A percentile compares a stretch with the other conserved stretches of the same genome.
Conservation (phyloP, 2,329 filamentous ascomycete species). For the Penicillium sp. region DNA sequence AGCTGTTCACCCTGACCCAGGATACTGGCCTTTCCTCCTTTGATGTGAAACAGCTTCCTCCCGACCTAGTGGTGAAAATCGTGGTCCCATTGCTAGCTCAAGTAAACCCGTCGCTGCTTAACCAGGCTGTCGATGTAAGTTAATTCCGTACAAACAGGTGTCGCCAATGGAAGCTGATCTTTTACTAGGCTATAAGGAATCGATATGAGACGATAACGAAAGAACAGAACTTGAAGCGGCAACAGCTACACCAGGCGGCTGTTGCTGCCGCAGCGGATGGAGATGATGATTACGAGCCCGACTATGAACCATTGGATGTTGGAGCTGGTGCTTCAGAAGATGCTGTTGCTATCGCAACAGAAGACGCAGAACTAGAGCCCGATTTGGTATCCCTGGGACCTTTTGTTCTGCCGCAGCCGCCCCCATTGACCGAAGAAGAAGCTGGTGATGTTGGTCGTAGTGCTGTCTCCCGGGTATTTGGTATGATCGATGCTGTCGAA, state of each 20-base stretch:
- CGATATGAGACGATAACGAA: constrained; percentile 44
- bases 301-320: constrained; percentile 72
- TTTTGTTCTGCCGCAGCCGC: constrained; percentile 79
- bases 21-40: constrained; percentile 76
- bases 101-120: constrained; percentile 69
- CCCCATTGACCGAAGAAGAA: constrained; percentile 70
- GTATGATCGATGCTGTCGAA: constrained; percentile 74
- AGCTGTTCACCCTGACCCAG: constrained; percentile 82
- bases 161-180: constrained; percentile 18
- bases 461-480: constrained; percentile 76
- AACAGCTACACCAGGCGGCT: constrained; percentile 31
- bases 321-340: constrained; percentile 30
- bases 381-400: constrained; percentile 66
- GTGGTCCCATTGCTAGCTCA: constrained; percentile 76
- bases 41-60: constrained; percentile 78
- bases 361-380: constrained; percentile 70
- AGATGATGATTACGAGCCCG: constrained; percentile 91
- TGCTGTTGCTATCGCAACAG: constrained; percentile 76
- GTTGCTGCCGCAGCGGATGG: constrained; percentile 58
- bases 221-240: constrained; percentile 41
- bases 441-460: constrained; percentile 74
- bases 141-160: not conserved
- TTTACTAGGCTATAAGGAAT: constrained; percentile 42
- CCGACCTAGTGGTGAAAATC: constrained; percentile 76
- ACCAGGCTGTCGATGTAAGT: constrained; percentile 71